Conservation (phyloP, 2,329 filamentous ascomycete species). For the Sporothrix brasiliensis region DNA sequence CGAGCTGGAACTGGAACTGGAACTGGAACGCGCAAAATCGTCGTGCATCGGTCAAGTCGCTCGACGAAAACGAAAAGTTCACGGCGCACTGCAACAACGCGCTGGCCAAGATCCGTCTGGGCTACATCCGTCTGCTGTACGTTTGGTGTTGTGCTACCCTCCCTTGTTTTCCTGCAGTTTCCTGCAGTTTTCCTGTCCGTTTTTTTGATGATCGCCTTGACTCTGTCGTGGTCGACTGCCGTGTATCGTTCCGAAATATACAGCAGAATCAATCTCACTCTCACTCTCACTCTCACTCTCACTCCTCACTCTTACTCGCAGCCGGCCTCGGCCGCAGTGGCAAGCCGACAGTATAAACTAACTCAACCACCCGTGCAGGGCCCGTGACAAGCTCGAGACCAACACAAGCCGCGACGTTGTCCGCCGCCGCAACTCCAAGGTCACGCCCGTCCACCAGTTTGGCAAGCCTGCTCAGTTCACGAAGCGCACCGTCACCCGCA, state of each 20-base stretch:
- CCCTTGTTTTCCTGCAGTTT: not conserved
- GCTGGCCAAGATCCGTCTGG: conserved; percentile 53
- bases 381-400: conserved; percentile 34
- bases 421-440: conserved; percentile 40
- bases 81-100: conserved; percentile 49
- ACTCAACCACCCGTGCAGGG: conserved; percentile 25
- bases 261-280: no score
- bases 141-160: not conserved
- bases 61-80: conserved; percentile 41
- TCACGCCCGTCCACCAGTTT: conserved; percentile 32
- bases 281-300: no score
- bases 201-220: not conserved
- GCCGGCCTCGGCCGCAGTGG: no score
- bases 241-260: no score
- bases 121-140: conserved; percentile 42
- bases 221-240: not conserved
- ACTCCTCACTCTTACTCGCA: no score
- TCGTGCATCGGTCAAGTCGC: conserved; percentile 29
- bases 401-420: conserved; percentile 31
- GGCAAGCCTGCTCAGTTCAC: conserved; percentile 40
- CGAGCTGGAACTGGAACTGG: not conserved
- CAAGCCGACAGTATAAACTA: not conserved
- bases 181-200: not conserved
- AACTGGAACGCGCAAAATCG: conserved; percentile 2
- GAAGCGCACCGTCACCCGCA: conserved; percentile 42